These are phyloP conservation scores for Helotiales sp. DNA, from an alignment of 2,329 filamentous ascomycete species.

Conservation along the genomic window DNA sequence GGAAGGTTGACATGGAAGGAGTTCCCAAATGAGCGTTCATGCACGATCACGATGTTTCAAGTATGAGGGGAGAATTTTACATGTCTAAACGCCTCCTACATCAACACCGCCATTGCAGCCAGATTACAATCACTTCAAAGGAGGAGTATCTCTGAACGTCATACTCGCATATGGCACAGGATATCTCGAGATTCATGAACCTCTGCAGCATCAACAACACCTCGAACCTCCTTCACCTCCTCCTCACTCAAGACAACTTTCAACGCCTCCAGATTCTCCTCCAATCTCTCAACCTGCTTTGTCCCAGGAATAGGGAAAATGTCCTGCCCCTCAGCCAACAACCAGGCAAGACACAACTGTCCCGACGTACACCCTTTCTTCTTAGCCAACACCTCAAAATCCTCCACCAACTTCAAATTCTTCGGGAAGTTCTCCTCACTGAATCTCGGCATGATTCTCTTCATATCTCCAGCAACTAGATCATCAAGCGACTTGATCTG, in stretches of 20 bases:
- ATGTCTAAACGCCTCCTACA: not conserved
- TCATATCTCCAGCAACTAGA: constrained; percentile 49
- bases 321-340: constrained; percentile 52
- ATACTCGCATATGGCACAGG: constrained; percentile 36
- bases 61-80: not conserved
- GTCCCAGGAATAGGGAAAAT: constrained; percentile 56
- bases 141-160: constrained; percentile 43
- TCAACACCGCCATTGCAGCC: not conserved
- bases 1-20: not conserved
- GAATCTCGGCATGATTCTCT: constrained; percentile 46
- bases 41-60: not conserved
- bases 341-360: constrained; percentile 54
- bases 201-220: constrained; percentile 45
- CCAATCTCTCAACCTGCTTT: constrained; percentile 45
- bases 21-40: not conserved
- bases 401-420: constrained; percentile 48
- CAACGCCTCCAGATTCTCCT: constrained; percentile 33
- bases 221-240: constrained; percentile 25
- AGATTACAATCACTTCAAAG: constrained; percentile 42
- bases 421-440: constrained; percentile 49
- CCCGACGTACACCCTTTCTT: constrained; percentile 49
- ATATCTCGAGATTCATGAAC: constrained; percentile 51
- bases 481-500: constrained; percentile 46
- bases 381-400: constrained; percentile 44
- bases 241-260: constrained; percentile 15